Percentiles rank a stretch among this genome's conserved stretches.
Evolutionary conservation across 2,329 filamentous ascomycete genomes (phyloP).

Genomic region (Fusarium austroafricanum): DNA sequence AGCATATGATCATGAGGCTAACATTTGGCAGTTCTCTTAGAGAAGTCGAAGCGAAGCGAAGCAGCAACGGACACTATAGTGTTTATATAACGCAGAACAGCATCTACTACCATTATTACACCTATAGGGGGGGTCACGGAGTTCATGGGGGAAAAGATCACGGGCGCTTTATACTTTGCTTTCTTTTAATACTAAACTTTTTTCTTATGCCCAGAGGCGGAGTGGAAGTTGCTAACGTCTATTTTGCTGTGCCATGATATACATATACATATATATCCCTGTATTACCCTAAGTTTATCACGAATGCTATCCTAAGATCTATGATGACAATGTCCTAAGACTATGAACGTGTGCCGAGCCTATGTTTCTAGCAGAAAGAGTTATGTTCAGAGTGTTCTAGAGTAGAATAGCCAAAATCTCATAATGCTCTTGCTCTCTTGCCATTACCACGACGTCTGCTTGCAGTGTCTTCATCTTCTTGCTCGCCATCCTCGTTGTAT

Average conservation of each 20-base stretch:
- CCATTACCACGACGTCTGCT: constrained; percentile 21
- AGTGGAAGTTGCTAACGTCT: too few species aligned
- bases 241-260: too few species aligned
- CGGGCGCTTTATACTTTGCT: constrained; percentile 41
- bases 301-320: too few species aligned
- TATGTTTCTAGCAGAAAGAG: not conserved
- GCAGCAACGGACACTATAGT: constrained; percentile 15
- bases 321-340: too few species aligned
- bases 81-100: constrained; percentile 36
- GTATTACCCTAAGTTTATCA: constrained; percentile 18
- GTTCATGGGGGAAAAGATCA: constrained; percentile 42
- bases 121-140: constrained; percentile 35
- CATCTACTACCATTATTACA: constrained; percentile 14
- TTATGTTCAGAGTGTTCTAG: not conserved
- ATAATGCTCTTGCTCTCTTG: constrained; percentile 39
- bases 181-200: constrained; percentile 27
- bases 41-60: not conserved
- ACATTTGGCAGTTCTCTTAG: constrained; percentile 43
- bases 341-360: not conserved
- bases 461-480: constrained; percentile 13
- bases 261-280: too few species aligned
- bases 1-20: not conserved
- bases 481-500: constrained; percentile 27
- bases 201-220: constrained; percentile 6
- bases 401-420: not conserved